phyloP scores from a whole-genome alignment of 306 rosid species.

The Arachis stenosperma region DNA sequence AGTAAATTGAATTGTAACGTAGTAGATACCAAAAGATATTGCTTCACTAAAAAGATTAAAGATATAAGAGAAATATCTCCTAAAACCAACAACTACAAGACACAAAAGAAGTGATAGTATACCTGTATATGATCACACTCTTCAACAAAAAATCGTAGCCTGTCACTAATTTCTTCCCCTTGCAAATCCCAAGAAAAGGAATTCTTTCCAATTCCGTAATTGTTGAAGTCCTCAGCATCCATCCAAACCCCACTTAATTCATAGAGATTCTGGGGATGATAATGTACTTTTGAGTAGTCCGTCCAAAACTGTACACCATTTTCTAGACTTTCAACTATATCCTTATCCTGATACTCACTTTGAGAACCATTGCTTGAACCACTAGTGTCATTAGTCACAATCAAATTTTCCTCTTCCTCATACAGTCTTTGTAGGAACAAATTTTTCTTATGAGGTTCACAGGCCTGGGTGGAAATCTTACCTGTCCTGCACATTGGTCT shows the following conservation, averaged over 20 bases:
- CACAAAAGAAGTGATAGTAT: slow-evolving; percentile 19
- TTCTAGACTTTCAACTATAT: slow-evolving; percentile 68
- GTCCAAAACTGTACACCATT: slow-evolving; percentile 76
- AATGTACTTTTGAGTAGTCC: slow-evolving; percentile 93
- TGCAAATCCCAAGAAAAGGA: slow-evolving; percentile 62
- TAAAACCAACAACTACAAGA: slow-evolving; percentile 7
- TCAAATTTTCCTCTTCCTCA: slow-evolving; percentile 56
- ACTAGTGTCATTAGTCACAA: slow-evolving; percentile 39
- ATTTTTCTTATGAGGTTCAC: slow-evolving; percentile 64
- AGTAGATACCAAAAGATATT: slow-evolving; percentile 12
- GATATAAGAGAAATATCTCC: slow-evolving; percentile 17
- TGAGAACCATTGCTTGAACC: slow-evolving; percentile 36
- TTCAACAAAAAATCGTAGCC: slow-evolving; percentile 86
- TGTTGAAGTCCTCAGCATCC: slow-evolving; percentile 63
- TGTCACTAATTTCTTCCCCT: slow-evolving; percentile 82
- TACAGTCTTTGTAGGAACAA: slow-evolving; percentile 77
- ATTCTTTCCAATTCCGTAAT: slow-evolving; percentile 83
- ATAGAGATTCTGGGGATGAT: slow-evolving; percentile 80
- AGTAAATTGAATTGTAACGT: neutral
- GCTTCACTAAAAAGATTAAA: slow-evolving; percentile 18
- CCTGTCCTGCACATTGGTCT: slow-evolving; percentile 72
- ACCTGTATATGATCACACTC: slow-evolving; percentile 96
- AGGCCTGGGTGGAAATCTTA: slow-evolving; percentile 61
- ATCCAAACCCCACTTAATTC: slow-evolving; percentile 75
- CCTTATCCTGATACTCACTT: slow-evolving; percentile 61